Base-by-base conservation (phyloP, 2,329 filamentous ascomycete genomes). In the Pseudogymnoascus sp. region DNA sequence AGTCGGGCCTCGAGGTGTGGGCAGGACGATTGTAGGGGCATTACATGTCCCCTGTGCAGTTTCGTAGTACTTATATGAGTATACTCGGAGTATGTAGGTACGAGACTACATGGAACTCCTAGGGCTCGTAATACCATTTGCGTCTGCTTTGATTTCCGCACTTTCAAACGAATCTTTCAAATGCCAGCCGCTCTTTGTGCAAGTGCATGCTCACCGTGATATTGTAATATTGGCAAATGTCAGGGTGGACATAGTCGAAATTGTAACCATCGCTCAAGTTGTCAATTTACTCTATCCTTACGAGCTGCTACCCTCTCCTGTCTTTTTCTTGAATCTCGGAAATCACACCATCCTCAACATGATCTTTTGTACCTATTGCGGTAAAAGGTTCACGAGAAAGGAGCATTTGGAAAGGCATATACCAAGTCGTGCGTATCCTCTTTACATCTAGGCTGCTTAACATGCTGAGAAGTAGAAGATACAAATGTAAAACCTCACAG, bases 381-480 rank as follows among this genome's bases (percentile, higher is more conserved):
- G 81, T 63, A 82, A 80, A 73, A 75, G 73, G 68, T 83, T 83
- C 71, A 82, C 80, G 60, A 77, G 81, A 68, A 83, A 83, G 70
- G 81, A 83, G 67, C 81, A 83, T 69, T 71, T 83, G n/a, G 81
- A 83, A 67, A 77, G 81, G 66, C 81, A 83, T 65, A 77, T 83
- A 42, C 80, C 80, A 8, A 80, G 71, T 63, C 81, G 81, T 83
- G 70, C 74, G 80, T 73, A 37, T 59, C 14, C 8, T 7, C 18
- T 26, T 26, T 23, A 5, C 45, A 37, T 60, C 42, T 37, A 39
- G 34, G 21, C 23, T 63, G 42, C 5, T 23, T 8, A 12, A 45
- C 37, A 39, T 60, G 57, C 57, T 60, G 36, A 60, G 16, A n/a
- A 36, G 57, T 60, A 21, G 37, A 64, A 83, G 81, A 83, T 65